Percentiles rank a stretch among this genome's conserved stretches.
These are phyloP conservation scores for Heliamphora exappendiculata DNA, from an alignment of 148 eudicot genomes.

Conservation along the genomic window DNA sequence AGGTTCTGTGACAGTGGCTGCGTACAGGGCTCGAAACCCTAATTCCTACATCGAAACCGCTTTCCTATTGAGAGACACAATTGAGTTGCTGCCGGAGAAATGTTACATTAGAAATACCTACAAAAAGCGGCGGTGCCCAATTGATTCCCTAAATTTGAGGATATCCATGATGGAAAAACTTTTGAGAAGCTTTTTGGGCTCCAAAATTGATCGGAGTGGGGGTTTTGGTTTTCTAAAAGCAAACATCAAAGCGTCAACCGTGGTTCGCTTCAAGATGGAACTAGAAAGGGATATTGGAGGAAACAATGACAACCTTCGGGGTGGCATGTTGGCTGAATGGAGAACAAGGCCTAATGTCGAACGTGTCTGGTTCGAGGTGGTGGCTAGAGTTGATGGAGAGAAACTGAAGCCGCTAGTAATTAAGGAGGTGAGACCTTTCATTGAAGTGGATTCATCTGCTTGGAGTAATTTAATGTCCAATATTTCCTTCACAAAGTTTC, in stretches of 20 bases:
- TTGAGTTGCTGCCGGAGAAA: constrained; percentile 44
- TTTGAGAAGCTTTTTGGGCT: constrained; percentile 21
- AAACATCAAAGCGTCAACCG: constrained; percentile 27
- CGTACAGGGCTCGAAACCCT: constrained; percentile 32
- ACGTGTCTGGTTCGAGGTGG: constrained; percentile 38
- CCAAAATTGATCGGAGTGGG: constrained; percentile 13
- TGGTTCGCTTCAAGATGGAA: constrained; percentile 45
- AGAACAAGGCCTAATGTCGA: constrained; percentile 53
- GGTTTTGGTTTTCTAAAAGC: constrained; percentile 24
- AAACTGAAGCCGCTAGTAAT: constrained; percentile 39
- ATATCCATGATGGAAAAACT: constrained; percentile 32
- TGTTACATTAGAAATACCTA: constrained; percentile 28
- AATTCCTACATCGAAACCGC: constrained; percentile 19
- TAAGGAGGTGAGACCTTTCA: constrained; percentile 36
- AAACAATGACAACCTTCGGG: constrained; percentile 26
- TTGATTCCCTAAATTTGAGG: constrained; percentile 24
- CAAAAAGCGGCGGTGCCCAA: constrained; percentile 20
- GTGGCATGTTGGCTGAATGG: constrained; percentile 46
- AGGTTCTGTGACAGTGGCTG: constrained; percentile 47
- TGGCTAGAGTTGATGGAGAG: constrained; percentile 41
- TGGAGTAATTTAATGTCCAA: constrained; percentile 55
- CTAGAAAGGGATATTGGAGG: constrained; percentile 35
- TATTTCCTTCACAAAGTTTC: constrained; percentile 45
- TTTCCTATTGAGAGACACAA: constrained; percentile 24
- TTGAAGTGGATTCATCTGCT: constrained; percentile 39